These are phyloP conservation scores for Aspergillus kassunensis DNA, from an alignment of 495 filamentous ascomycete genomes.

Conservation along the genomic window DNA sequence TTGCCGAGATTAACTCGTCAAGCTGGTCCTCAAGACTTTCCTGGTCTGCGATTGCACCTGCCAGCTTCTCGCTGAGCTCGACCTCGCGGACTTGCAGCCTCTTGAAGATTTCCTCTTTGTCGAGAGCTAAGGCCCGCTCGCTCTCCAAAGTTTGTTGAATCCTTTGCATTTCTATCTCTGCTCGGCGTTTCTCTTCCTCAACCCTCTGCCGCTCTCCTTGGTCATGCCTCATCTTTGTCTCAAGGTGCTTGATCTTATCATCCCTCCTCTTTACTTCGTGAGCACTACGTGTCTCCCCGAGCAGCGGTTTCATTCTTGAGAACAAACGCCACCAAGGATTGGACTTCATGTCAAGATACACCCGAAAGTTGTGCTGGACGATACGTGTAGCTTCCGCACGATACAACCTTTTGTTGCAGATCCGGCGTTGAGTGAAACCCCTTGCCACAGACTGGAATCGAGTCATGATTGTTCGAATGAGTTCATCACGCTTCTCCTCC, in stretches of 20 bases:
- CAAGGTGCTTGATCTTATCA: constrained; percentile 83
- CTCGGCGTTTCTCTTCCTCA: constrained; percentile 87
- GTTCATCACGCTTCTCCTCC: constrained; percentile 87
- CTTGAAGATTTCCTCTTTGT: constrained; percentile 98
- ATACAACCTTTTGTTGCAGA: constrained; percentile 88
- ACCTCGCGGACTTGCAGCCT: constrained; percentile 84
- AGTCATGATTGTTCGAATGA: constrained; percentile 89
- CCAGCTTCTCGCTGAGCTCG: constrained; percentile 85
- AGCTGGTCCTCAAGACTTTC: constrained; percentile 90
- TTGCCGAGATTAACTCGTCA: constrained; percentile 82
- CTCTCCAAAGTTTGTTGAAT: constrained; percentile 93
- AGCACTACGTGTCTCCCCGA: constrained; percentile 86
- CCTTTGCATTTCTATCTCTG: constrained; percentile 79
- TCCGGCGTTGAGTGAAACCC: constrained; percentile 81
- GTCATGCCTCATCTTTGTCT: constrained; percentile 77
- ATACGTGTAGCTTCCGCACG: constrained; percentile 92
- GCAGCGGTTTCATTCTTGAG: constrained; percentile 89
- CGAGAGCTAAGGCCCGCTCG: constrained; percentile 86
- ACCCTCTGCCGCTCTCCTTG: constrained; percentile 68
- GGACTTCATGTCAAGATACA: constrained; percentile 80
- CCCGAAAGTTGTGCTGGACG: constrained; percentile 87
- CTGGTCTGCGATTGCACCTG: constrained; percentile 91
- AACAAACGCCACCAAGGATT: constrained; percentile 98
- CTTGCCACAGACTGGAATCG: constrained; percentile 90
- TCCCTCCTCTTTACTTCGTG: constrained; percentile 91